These are phyloP conservation scores for Kalmusia sp. DNA, from an alignment of 2,329 filamentous ascomycete species.

Conservation along the genomic window DNA sequence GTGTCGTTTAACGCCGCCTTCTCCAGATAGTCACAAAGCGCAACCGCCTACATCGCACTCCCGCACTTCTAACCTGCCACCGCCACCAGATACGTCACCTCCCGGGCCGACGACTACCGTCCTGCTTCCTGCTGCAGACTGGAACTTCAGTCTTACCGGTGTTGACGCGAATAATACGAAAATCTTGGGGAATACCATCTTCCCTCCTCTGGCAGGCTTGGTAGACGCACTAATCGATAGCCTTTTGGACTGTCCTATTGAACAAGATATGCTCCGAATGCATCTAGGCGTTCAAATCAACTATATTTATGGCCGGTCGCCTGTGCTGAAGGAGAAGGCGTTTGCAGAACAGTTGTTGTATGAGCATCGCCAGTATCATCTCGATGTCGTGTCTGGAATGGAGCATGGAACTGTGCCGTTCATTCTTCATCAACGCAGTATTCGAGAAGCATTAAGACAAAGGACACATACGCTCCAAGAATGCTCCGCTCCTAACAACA, in stretches of 20 bases:
- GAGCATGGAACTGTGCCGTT: slow-evolving; percentile 7
- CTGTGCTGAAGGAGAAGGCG: slow-evolving; percentile 2
- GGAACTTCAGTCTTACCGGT: slow-evolving; percentile 11
- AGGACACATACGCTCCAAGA: slow-evolving; percentile 10
- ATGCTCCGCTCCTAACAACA: slow-evolving; percentile 12
- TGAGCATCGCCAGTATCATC: slow-evolving; percentile 19
- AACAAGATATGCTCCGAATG: slow-evolving; percentile 5
- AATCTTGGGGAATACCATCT: neutral
- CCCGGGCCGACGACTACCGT: slow-evolving; percentile 12
- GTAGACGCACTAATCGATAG: slow-evolving; percentile 15
- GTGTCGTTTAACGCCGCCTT: slow-evolving; percentile 7
- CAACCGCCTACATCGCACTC: slow-evolving; percentile 3
- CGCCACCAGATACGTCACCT: slow-evolving; percentile 7
- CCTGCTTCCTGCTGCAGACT: slow-evolving; percentile 12
- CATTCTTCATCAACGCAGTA: slow-evolving; percentile 12
- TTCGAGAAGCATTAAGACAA: slow-evolving; percentile 11
- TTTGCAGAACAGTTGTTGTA: slow-evolving; percentile 9
- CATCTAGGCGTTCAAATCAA: slow-evolving; percentile 8
- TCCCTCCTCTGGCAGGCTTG: slow-evolving; percentile 11
- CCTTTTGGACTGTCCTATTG: slow-evolving; percentile 7
- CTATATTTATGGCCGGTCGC: slow-evolving; percentile 10
- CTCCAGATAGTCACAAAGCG: slow-evolving; percentile 7
- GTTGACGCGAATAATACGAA: slow-evolving; percentile 3
- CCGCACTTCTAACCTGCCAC: slow-evolving; percentile 1
- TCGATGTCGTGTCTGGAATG: slow-evolving; percentile 17